Conservation (phyloP, 177 flowering plant genomes). For the Vitis hybrid region DNA sequence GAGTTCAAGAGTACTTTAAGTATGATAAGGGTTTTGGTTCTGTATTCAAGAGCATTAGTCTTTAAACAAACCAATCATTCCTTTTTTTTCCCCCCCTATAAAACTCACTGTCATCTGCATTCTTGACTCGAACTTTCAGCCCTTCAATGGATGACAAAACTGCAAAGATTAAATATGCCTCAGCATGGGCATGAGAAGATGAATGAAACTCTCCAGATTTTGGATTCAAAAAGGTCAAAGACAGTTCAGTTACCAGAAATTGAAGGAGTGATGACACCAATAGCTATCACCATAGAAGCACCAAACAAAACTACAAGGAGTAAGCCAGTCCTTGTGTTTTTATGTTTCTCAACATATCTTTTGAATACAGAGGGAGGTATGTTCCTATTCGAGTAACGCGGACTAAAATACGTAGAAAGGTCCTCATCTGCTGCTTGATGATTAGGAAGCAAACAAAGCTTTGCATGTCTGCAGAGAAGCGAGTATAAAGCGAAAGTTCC, state of each 20-base stretch:
- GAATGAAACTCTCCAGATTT: not conserved
- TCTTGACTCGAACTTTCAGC: conserved; percentile 30
- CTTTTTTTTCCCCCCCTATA: not conserved
- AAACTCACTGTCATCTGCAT: conserved; percentile 40
- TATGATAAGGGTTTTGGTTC: too few species aligned
- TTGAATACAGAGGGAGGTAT: conserved; percentile 28
- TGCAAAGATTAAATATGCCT: conserved; percentile 28
- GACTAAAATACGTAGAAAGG: conserved; percentile 47
- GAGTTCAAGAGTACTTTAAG: too few species aligned
- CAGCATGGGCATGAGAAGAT: not conserved
- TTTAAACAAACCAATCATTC: not conserved
- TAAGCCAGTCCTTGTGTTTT: conserved; percentile 38
- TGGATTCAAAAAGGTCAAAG: conserved; percentile 1
- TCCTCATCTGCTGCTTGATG: conserved; percentile 74
- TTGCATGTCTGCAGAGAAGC: conserved; percentile 64
- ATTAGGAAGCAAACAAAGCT: conserved; percentile 56
- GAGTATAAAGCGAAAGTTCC: conserved; percentile 68
- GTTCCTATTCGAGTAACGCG: conserved; percentile 28
- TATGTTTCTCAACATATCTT: conserved; percentile 51
- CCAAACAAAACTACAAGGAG: conserved; percentile 60
- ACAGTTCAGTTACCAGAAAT: conserved; percentile 46
- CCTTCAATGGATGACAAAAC: conserved; percentile 66
- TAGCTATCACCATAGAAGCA: conserved; percentile 49
- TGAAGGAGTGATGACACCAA: conserved; percentile 61
- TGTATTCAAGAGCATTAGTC: too few species aligned